A percentile compares a stretch with the other conserved stretches of the same genome.
phyloP scores from a whole-genome alignment of 2,329 filamentous ascomycete genomes.

The Sclerotinia glacialis region DNA sequence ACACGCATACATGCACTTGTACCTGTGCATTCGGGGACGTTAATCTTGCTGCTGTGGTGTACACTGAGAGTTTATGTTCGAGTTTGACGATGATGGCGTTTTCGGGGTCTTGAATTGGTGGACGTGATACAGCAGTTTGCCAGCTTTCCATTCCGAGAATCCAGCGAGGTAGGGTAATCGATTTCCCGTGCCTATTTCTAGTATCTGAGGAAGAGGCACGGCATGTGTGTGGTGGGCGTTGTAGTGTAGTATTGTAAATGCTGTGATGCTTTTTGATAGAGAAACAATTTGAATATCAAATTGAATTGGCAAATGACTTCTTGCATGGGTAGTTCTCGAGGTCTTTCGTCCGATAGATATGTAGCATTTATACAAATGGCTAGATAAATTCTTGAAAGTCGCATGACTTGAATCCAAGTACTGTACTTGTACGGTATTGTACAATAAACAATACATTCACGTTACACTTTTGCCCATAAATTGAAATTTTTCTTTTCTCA shows the following conservation, averaged over 20 bases:
- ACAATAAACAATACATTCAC: not conserved
- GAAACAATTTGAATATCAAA: constrained; percentile 1
- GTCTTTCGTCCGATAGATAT: constrained; percentile 19
- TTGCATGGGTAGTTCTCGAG: constrained; percentile 17
- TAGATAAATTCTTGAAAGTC: constrained; percentile 9
- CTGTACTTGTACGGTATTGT: not conserved
- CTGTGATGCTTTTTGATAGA: constrained; percentile 7
- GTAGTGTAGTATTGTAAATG: not conserved
- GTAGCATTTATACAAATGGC: not conserved
- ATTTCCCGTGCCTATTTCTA: constrained; percentile 6
- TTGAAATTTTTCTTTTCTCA: not conserved
- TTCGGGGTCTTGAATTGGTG: constrained; percentile 15
- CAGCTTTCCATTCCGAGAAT: constrained; percentile 11
- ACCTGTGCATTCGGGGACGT: constrained; percentile 17
- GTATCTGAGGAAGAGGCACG: not conserved
- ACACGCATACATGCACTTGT: constrained; percentile 12
- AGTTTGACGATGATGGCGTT: constrained; percentile 19
- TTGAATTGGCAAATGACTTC: constrained; percentile 21
- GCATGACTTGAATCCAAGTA: constrained; percentile 18
- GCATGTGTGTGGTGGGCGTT: not conserved
- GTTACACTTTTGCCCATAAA: not conserved
- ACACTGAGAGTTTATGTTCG: constrained; percentile 8
- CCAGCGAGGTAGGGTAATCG: not conserved
- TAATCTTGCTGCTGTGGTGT: constrained; percentile 17
- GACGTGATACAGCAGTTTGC: constrained; percentile 7